A percentile compares a stretch with the other conserved stretches of the same genome.
Evolutionary conservation across 257 asterid genomes (phyloP).

Genomic region (Osmanthus fragrans): DNA sequence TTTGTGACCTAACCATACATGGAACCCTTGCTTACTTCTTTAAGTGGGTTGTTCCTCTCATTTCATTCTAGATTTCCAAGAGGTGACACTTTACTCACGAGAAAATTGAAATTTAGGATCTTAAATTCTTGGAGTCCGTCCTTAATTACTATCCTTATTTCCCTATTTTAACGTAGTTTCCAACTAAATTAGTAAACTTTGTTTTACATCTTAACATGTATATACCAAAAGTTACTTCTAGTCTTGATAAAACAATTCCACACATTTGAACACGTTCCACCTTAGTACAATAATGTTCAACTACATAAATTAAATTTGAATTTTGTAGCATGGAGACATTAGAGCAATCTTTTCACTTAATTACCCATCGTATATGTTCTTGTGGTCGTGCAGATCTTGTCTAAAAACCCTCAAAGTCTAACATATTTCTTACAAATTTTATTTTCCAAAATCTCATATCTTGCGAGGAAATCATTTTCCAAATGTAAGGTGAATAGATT

Average conservation of each 20-base stretch:
- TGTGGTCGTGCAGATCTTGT: background rate
- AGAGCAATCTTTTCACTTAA: background rate
- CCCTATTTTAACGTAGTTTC: background rate
- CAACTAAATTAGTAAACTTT: background rate
- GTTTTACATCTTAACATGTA: too few species aligned
- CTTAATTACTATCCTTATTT: background rate
- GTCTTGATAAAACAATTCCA: too few species aligned
- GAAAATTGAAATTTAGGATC: too few species aligned
- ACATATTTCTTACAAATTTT: background rate
- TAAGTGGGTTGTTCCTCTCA: background rate
- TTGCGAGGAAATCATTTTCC: constrained; percentile 4
- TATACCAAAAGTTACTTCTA: too few species aligned
- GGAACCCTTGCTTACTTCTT: too few species aligned
- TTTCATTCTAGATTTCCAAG: background rate
- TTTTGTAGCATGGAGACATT: background rate
- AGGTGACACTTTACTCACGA: background rate
- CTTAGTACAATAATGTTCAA: background rate
- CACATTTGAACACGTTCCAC: too few species aligned
- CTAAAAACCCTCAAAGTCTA: constrained; percentile 19
- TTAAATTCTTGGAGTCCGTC: too few species aligned
- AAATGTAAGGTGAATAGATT: background rate
- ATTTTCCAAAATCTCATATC: constrained; percentile 4
- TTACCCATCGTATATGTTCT: background rate
- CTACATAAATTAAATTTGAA: constrained; percentile 7
- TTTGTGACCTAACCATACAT: too few species aligned